Evolutionary conservation across 2,329 filamentous ascomycete species (phyloP).

Genomic region (Colletotrichum phormii): DNA sequence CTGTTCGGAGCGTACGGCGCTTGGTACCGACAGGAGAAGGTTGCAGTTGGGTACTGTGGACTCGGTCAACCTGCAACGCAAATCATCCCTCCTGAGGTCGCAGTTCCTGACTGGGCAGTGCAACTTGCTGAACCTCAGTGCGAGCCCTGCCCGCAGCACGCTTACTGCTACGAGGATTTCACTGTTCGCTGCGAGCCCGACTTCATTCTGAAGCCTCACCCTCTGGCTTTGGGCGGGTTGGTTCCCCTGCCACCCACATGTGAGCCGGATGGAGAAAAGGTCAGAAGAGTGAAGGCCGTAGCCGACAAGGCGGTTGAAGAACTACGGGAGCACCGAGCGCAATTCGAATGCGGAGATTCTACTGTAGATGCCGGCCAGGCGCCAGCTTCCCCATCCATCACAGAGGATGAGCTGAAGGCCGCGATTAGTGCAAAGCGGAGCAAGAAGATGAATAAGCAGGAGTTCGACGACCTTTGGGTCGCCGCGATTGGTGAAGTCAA

Average conservation of each 20-base stretch:
- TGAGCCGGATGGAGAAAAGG: slow-evolving; percentile 94
- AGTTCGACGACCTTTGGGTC: slow-evolving; percentile 91
- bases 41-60: slow-evolving; percentile 95
- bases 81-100: slow-evolving; percentile 60
- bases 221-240: slow-evolving; percentile 82
- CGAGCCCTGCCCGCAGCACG: slow-evolving; percentile 90
- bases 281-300: slow-evolving; percentile 85
- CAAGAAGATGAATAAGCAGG: slow-evolving; percentile 85
- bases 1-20: slow-evolving; percentile 78
- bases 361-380: slow-evolving; percentile 70
- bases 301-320: slow-evolving; percentile 90
- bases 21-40: slow-evolving; percentile 94
- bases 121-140: slow-evolving; percentile 82
- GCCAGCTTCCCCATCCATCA: slow-evolving; percentile 67
- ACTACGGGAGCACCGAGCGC: slow-evolving; percentile 84
- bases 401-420: slow-evolving; percentile 81
- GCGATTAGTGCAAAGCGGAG: slow-evolving; percentile 80
- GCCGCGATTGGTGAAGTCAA: slow-evolving; percentile 80
- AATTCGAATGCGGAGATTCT: slow-evolving; percentile 88
- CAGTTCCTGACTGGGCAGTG: slow-evolving; percentile 78
- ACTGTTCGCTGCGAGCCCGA: slow-evolving; percentile 85
- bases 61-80: slow-evolving; percentile 73
- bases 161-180: slow-evolving; percentile 85
- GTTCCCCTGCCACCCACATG: slow-evolving; percentile 90
- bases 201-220: slow-evolving; percentile 87